A percentile compares a stretch with the other conserved stretches of the same genome.
Evolutionary conservation across 345 rosid species (phyloP).

Genomic region (Passiflora organensis): DNA sequence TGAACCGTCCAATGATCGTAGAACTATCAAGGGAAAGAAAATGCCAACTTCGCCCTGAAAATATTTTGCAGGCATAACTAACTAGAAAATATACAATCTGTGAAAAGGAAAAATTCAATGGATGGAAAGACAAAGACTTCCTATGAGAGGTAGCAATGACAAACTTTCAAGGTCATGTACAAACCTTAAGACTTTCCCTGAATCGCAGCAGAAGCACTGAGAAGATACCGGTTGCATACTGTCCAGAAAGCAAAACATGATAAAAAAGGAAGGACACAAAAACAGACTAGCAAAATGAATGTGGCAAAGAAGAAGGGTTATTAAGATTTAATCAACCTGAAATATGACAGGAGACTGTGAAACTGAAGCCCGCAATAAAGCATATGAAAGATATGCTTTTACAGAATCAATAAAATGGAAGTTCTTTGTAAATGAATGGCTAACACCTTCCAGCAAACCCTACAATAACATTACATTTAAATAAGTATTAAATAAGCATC

Average conservation of each 20-base stretch:
- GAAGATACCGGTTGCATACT: conserved; percentile 98
- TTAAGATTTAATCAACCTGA: conserved; percentile 53
- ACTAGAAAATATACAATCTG: background rate
- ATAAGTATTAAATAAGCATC: background rate
- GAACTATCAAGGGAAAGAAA: conserved; percentile 87
- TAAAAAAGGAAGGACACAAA: conserved; percentile 23
- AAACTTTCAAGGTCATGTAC: conserved; percentile 27
- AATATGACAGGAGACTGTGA: conserved; percentile 82
- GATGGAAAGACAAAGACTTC: background rate
- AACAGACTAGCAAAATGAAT: conserved; percentile 8
- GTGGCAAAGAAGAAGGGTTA: conserved; percentile 12
- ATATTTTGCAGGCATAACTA: conserved; percentile 4
- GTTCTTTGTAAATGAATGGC: conserved; percentile 85
- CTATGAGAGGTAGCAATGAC: conserved; percentile 7
- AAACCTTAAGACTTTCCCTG: conserved; percentile 95
- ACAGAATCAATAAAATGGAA: conserved; percentile 97
- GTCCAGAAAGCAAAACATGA: conserved; percentile 35
- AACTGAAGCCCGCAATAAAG: conserved; percentile 91
- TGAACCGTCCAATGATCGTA: conserved; percentile 79
- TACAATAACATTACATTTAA: conserved; percentile 29
- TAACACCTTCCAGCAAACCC: conserved; percentile 94
- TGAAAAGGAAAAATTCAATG: conserved; percentile 4
- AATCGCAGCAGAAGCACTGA: conserved; percentile 81
- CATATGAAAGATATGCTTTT: conserved; percentile 95
- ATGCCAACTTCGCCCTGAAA: conserved; percentile 94